Base-by-base conservation (phyloP, 805 yeast species). In the Lipomyces mesembrius region DNA sequence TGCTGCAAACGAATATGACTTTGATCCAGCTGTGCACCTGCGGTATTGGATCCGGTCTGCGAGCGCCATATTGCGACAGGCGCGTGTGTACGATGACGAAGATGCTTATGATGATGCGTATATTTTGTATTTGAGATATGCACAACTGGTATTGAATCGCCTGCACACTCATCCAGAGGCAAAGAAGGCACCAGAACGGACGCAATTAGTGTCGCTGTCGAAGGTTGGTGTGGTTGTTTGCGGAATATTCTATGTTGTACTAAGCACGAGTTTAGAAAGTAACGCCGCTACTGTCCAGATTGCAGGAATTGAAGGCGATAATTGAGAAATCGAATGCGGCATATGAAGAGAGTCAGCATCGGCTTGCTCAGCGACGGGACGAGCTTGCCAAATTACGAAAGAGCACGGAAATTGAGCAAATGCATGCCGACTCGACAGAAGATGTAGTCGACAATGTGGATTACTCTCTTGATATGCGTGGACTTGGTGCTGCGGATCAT, bases 21-120 rank as follows among this genome's bases (percentile, higher is more conserved):
- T 83, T 76, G 83, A 87, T 51, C 74, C 81, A 2, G 69, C 75
- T 0, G 81, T 86, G 17, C 85, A 89, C 0, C 74, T 87, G 61
- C 79, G 79, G 57, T 76, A 84, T 27, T 88, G 91, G 83, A 72
- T 88, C 37, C 82, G 87, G 64, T 83, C 88, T 59, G 86, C 83
- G 61, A 80, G 77, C 57, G 82, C 82, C 20, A 78, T 83, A 72
- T 77, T 78, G 69, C 81, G 78, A 75, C 88, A 83, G 78, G 84
- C 87, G 0, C 77, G 79, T 37, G 75, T 82, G 25, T 85, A 82
- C 74, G 79, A 79, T 22, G 74, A 76, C 25, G 84, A 81, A 55
- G 78, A 80, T 17, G 79, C 83, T 35, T 73, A 78, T 54, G 82
- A 81, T 54, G 84, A 83, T 65, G 85, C 91, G 0, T 88, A 83